Evolutionary conservation across 129 eudicot species (phyloP).

Genomic region (Erigeron canadensis): DNA sequence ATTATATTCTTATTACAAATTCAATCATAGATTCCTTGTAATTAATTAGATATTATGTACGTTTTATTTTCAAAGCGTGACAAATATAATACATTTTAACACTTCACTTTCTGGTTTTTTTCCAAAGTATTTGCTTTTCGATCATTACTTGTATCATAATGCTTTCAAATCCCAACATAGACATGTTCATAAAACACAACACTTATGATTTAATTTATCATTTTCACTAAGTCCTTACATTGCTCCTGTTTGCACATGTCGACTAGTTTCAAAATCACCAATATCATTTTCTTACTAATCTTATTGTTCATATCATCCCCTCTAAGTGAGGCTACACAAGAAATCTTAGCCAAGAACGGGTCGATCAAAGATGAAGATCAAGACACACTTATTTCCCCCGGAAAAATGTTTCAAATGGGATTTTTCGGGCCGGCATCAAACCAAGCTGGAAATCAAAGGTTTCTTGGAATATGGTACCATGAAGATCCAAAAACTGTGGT

Average conservation of each 20-base stretch:
- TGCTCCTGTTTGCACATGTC: slow-evolving; percentile 9
- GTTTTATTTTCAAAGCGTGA: background rate
- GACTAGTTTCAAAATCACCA: background rate
- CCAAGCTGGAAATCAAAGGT: slow-evolving; percentile 24
- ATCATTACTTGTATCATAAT: slow-evolving; percentile 19
- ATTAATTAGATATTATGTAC: background rate
- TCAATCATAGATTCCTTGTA: background rate
- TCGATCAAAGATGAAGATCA: slow-evolving; percentile 22
- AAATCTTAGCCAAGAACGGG: slow-evolving; percentile 26
- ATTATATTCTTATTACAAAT: background rate
- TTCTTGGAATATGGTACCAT: slow-evolving; percentile 55
- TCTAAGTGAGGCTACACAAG: slow-evolving; percentile 14
- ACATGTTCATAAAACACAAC: slow-evolving; percentile 13
- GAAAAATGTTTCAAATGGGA: slow-evolving; percentile 48
- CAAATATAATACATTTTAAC: background rate
- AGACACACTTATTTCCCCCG: slow-evolving; percentile 34
- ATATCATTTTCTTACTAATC: slow-evolving; percentile 12
- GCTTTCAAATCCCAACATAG: slow-evolving; percentile 9
- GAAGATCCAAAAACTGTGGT: slow-evolving; percentile 32
- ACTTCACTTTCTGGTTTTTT: background rate
- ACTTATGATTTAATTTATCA: background rate
- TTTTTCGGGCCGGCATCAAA: slow-evolving; percentile 32
- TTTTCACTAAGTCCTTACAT: slow-evolving; percentile 15
- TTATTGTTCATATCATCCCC: background rate
- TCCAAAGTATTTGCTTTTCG: slow-evolving; percentile 14